Base-by-base conservation (phyloP, 805 yeast species). In the Saccharomycopsis synnaedendra region DNA sequence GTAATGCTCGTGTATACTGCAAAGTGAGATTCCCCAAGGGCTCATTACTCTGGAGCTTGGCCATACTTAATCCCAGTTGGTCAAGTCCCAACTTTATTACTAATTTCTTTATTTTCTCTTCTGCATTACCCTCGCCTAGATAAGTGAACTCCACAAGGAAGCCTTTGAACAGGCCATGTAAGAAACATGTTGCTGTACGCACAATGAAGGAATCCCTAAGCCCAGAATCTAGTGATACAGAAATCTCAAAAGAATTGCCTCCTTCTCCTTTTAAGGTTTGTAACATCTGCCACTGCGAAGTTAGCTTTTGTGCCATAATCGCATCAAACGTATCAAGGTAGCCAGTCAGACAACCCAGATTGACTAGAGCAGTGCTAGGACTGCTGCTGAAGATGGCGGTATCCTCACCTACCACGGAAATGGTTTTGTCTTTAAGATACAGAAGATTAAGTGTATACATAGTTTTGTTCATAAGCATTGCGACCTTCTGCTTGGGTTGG, bases 241-340 rank as follows among this genome's bases (percentile, higher is more conserved):
- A 72, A 3, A 83, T 57, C 51, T 75, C 74, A 57, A 80, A 85
- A 4, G 76, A 74, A 46, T 72, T 72, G 0, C 95, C 95, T 6
- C 83, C 82, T 51, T 83, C 89, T 1, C 90, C 93, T 56, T 76
- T 74, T 44, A 84, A 71, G 6, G 74, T 67, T 60, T 85, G 95
- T 51, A 85, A 67, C 41, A 75, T 69, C 0, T 69, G 64, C 95
- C 95, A 85, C 44, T 81, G 59, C 53, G 85, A 75, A 58, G 78
- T 82, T 46, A 85, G 61, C 56, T 82, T 81, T 33, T 71, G 70
- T 27, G 66, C 66, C 2, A 81, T 60, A 41, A 85, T 69, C 36
- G 61, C 58, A 44, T 79, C 85, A 56, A 83, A 73, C 30, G 73
- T 68, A 50, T 80, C 85, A 46, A 71, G 72, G 45, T 75, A 56